Base-by-base conservation (phyloP, 495 filamentous ascomycete genomes). In the Peziza echinospora region DNA sequence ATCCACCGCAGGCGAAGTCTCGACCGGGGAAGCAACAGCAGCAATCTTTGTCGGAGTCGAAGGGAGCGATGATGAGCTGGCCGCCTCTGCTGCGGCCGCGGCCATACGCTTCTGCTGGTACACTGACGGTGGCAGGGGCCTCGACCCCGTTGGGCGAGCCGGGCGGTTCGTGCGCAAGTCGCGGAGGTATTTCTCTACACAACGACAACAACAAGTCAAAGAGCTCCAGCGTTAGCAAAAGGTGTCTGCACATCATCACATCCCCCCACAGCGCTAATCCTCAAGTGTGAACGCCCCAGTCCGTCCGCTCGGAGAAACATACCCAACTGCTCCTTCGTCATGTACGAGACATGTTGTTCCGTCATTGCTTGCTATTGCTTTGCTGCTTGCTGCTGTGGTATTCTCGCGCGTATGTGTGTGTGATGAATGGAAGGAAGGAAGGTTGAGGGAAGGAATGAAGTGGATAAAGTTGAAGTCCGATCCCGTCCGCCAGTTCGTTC, bases 281-380 rank as follows among this genome's bases (percentile, higher is more conserved):
- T n/a, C n/a, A n/a, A n/a, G n/a, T n/a, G n/a, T n/a, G n/a, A n/a
- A 72, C 74, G 49, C 86, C 78, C 24, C 94, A 73, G 49, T 80
- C 77, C 51, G 77, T 72, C 26, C 93, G 68, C 56, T 91, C 93
- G 25, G 70, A 67, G 52, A 53, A 45, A 63, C 46, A 49, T 68
- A 93, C 85, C 80, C 61, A 91, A 78, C 64, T 93, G 84, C 41
- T 86, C 76, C 59, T 75, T 75, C 26, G 76, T 75, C 85, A 93
- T 93, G 64, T 82, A 91, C 30, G 73, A 58, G 25, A 60, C 47
- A 6, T 37, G 30, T n/a, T n/a, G n/a, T n/a, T n/a, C n/a, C n/a
- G n/a, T n/a, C n/a, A n/a, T n/a, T n/a, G n/a, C n/a, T n/a, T n/a
- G n/a, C n/a, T n/a, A n/a, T n/a, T n/a, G n/a, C n/a, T n/a, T n/a